These are phyloP conservation scores for Penicillium sp. DNA, from an alignment of 2,329 filamentous ascomycete genomes.

Conservation along the genomic window DNA sequence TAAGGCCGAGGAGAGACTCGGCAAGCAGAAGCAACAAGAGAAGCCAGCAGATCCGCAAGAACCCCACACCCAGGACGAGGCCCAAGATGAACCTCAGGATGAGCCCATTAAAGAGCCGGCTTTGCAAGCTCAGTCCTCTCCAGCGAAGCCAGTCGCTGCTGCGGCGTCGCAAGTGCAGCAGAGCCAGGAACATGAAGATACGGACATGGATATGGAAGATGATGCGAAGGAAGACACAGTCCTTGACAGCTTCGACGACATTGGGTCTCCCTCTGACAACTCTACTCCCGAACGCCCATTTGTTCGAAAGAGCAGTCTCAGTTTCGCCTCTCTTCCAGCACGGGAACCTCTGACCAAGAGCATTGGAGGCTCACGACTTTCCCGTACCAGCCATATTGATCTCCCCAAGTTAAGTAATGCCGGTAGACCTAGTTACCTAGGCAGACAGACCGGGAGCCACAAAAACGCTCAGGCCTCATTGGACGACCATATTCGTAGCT, in stretches of 20 bases:
- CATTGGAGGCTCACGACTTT: conserved; percentile 67
- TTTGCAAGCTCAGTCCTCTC: conserved; percentile 14
- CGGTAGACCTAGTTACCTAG: conserved; percentile 71
- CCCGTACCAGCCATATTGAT: conserved; percentile 77
- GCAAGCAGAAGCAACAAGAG: conserved; percentile 3
- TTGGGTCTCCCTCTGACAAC: conserved; percentile 49
- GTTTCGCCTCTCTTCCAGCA: conserved; percentile 88
- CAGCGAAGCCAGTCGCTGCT: conserved; percentile 13
- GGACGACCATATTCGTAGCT: conserved; percentile 47
- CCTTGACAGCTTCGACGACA: conserved; percentile 45
- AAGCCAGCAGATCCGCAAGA: neutral
- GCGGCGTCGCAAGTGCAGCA: conserved; percentile 2
- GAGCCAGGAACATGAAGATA: neutral
- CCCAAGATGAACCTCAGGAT: conserved; percentile 8
- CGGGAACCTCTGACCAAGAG: conserved; percentile 86
- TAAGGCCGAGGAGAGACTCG: neutral
- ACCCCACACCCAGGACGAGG: conserved; percentile 18
- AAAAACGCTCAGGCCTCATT: conserved; percentile 33
- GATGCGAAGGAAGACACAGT: conserved; percentile 32
- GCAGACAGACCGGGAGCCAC: conserved; percentile 67
- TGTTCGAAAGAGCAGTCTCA: conserved; percentile 90
- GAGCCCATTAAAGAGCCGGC: conserved; percentile 6
- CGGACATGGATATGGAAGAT: conserved; percentile 23
- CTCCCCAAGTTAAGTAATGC: conserved; percentile 45
- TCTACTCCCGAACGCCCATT: conserved; percentile 60